Evolutionary conservation across 2,329 filamentous ascomycete species (phyloP).

Genomic region (Mariannaea elegans): DNA sequence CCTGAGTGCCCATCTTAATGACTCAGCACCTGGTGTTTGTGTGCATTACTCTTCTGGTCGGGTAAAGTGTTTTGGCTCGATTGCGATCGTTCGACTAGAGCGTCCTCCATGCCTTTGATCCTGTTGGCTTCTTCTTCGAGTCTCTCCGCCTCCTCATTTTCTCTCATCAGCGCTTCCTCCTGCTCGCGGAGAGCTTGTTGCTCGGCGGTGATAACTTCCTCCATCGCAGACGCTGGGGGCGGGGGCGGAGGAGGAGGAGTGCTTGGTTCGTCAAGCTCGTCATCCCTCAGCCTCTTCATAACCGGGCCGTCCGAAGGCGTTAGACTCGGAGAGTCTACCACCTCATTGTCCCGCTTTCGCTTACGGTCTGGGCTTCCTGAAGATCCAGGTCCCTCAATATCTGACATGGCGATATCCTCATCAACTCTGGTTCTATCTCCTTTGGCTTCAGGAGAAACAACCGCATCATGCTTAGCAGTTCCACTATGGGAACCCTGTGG

Average conservation of each 20-base stretch:
- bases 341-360: constrained; percentile 65
- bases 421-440: constrained; percentile 33
- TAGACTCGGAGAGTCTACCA: constrained; percentile 51
- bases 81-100: constrained; percentile 22
- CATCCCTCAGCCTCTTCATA: constrained; percentile 61
- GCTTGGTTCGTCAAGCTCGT: constrained; percentile 49
- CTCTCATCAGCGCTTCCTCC: constrained; percentile 59
- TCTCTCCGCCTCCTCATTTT: constrained; percentile 64
- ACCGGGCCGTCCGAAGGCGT: constrained; percentile 66
- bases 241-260: constrained; percentile 61
- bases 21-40: constrained; percentile 15
- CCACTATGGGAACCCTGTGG: constrained; percentile 24
- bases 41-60: constrained; percentile 15
- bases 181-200: constrained; percentile 58
- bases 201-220: constrained; percentile 51
- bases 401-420: constrained; percentile 51
- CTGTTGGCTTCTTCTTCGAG: constrained; percentile 57
- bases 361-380: constrained; percentile 65
- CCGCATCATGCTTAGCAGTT: constrained; percentile 24
- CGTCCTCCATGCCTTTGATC: constrained; percentile 40
- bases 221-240: constrained; percentile 51
- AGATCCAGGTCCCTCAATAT: constrained; percentile 55
- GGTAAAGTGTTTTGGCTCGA: constrained; percentile 31
- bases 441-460: constrained; percentile 32
- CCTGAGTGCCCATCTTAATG: constrained; percentile 7